phyloP scores from a whole-genome alignment of 2,329 filamentous ascomycete genomes.

The Paracoccidioides brasiliensis region DNA sequence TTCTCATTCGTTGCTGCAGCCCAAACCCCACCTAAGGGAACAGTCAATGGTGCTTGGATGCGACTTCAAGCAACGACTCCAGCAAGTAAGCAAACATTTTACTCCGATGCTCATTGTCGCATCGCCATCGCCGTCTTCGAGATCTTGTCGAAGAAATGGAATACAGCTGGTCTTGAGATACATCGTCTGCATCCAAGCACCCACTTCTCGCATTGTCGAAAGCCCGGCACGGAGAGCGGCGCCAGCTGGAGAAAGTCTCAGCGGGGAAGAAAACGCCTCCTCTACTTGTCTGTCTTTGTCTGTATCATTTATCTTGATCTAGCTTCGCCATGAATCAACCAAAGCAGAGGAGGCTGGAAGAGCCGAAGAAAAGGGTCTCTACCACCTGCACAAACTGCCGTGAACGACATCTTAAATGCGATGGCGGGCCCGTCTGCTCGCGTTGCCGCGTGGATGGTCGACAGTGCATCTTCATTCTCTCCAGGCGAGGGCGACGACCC shows the following conservation, averaged over 20 bases:
- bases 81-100: not conserved
- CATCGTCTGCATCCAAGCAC: not conserved
- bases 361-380: constrained; percentile 1
- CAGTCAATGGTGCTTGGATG: not conserved
- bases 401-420: constrained; percentile 7
- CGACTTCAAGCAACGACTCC: not conserved
- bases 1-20: not conserved
- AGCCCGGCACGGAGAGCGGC: not conserved
- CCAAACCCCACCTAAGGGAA: not conserved
- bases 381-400: constrained; percentile 7
- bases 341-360: not conserved
- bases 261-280: not conserved
- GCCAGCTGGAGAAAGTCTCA: not conserved
- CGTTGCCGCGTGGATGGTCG: constrained; percentile 2
- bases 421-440: constrained; percentile 5
- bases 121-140: not conserved
- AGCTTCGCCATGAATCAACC: not conserved
- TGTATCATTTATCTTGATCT: not conserved
- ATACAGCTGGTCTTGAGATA: not conserved
- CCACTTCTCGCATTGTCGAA: not conserved
- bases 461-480: constrained; percentile 3
- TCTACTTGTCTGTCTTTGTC: not conserved
- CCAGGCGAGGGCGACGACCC: constrained; percentile 3
- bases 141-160: not conserved
- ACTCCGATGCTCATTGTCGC: not conserved